Base-by-base conservation (phyloP, 192 early-diverging fungal genomes). In the Chytriomyces sp. region DNA sequence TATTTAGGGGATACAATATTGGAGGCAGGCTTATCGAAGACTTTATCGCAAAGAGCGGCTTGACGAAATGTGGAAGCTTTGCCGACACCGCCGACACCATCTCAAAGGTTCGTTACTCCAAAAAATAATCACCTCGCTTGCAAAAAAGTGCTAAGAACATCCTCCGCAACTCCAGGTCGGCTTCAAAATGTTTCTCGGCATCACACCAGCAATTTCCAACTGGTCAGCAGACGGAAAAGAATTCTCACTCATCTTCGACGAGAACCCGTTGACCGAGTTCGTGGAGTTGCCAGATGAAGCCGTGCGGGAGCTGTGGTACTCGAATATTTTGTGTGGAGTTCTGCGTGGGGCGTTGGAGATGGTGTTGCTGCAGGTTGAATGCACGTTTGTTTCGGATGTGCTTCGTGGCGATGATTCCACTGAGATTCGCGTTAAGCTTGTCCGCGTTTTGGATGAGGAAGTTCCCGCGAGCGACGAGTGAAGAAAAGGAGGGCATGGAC, bases 211-310 rank as follows among this genome's bases (percentile, higher is more conserved):
- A 2, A 83, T 99, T 43, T 78, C 94, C 18, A 93, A 92, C 71
- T 94, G 92, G 90, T 92, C 94, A 7, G 50, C 88, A 6, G 95
- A 98, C 81, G 81, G 78, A 7, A 91, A 92, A 71, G 96, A 97
- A 80, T 98, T 97, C 72, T 97, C 96, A n/a, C 81, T 99, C 7
- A 81, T 96, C 1, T 75, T 99, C 43, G 97, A 98, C 35, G 97
- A 98, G 47, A 99, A 99, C 76, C 98, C 98, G 7, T 83, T 99
- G 61, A 91, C 96, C 65, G 98, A 99, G 75, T 98, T 95, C 89
- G 96, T 98, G 44, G 98, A 99, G 80, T 86, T 99, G 64, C 98
- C 98, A 10, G 91, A 93, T 24, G 92, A 92, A 50, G 85, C 83
- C 0, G 72, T 76, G 75, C 73, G 77, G 45, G 87, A 86, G 23